phyloP scores from a whole-genome alignment of 2,329 filamentous ascomycete species.

The Verticillium isaacii region DNA sequence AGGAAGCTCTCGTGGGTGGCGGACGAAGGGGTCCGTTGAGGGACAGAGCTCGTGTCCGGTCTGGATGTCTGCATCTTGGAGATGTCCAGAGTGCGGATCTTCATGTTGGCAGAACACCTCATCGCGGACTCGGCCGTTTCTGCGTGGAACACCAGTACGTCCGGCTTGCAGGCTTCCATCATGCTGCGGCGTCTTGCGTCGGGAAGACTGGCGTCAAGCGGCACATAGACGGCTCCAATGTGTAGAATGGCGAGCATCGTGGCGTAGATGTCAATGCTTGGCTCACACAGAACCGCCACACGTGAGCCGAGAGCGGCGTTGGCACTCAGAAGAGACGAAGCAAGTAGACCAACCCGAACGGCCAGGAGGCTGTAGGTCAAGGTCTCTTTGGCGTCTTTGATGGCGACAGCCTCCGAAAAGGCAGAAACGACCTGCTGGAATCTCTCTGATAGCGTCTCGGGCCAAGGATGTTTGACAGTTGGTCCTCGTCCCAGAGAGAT shows the following conservation, averaged over 20 bases:
- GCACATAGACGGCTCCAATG: conserved; percentile 32
- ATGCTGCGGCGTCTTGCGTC: conserved; percentile 23
- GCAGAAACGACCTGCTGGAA: not conserved
- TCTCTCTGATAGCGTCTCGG: not conserved
- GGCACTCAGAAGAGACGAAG: not conserved
- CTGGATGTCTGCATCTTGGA: not conserved
- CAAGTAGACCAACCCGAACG: not conserved
- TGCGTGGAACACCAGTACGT: not conserved
- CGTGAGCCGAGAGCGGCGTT: conserved; percentile 9
- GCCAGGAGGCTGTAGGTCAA: not conserved
- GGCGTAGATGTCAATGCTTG: conserved; percentile 26
- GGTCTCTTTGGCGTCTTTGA: not conserved
- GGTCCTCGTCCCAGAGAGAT: not conserved
- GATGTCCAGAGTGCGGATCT: not conserved
- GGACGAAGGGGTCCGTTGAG: not conserved
- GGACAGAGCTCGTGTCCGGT: not conserved
- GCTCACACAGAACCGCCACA: conserved; percentile 35
- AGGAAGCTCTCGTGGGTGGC: conserved; percentile 16
- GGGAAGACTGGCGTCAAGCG: conserved; percentile 30
- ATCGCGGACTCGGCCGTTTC: not conserved
- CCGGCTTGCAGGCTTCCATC: conserved; percentile 6
- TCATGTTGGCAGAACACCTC: not conserved
- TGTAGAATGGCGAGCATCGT: conserved; percentile 35
- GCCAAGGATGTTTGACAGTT: not conserved
- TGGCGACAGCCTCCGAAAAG: not conserved